Evolutionary conservation across 192 early-diverging fungal genomes (phyloP).

Genomic region (Chytriomyces hyalinus): DNA sequence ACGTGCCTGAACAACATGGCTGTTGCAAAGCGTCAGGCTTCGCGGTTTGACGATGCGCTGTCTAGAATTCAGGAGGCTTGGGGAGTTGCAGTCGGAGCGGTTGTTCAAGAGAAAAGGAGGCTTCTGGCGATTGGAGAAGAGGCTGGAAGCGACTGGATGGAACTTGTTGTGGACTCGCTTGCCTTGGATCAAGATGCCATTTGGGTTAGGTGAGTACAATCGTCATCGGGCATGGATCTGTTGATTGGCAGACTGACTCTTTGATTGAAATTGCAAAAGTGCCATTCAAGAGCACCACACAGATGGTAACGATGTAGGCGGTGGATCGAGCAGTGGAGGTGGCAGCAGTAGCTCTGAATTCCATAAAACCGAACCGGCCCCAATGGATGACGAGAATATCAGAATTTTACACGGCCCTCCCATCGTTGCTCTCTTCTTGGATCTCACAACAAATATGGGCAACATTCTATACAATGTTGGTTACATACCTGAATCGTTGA

Average conservation of each 20-base stretch:
- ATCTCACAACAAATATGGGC: constrained; percentile 56
- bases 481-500: constrained; percentile 50
- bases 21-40: neutral
- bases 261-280: neutral
- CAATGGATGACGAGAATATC: neutral
- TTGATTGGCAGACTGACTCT: neutral
- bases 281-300: neutral
- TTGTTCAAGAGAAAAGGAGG: constrained; percentile 17
- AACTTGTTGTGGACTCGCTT: neutral
- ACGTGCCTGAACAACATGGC: constrained; percentile 29
- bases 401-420: constrained; percentile 52
- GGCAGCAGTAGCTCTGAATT: neutral
- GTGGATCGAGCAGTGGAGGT: neutral
- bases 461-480: constrained; percentile 52
- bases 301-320: no score
- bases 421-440: constrained; percentile 57
- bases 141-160: neutral
- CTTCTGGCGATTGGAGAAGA: neutral
- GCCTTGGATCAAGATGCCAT: neutral
- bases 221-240: no score
- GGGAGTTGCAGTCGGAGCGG: neutral
- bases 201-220: constrained; percentile 3
- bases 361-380: neutral
- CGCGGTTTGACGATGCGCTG: constrained; percentile 9
- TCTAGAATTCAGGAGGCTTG: neutral